phyloP scores from a whole-genome alignment of 1,139 yeast genomes.

The Suhomyces terraborum region DNA sequence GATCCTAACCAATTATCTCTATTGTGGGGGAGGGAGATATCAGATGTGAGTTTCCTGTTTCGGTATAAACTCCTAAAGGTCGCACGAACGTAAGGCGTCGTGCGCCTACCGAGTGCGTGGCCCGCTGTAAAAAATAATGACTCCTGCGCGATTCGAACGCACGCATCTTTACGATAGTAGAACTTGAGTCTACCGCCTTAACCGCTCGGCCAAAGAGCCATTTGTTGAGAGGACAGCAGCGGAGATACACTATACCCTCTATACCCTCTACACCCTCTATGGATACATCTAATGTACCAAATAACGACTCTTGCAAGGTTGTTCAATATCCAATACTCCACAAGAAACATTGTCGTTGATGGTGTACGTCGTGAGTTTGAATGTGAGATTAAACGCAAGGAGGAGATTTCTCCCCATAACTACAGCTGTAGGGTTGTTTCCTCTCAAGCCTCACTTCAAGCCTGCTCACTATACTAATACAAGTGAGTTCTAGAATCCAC shows the following conservation, averaged over 20 bases:
- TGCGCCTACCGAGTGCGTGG: not conserved
- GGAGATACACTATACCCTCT: too few relatives aligned
- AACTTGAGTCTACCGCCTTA: conserved; percentile 15
- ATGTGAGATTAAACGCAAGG: too few relatives aligned
- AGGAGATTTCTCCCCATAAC: too few relatives aligned
- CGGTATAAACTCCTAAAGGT: not conserved
- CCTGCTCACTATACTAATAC: too few relatives aligned
- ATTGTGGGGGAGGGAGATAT: not conserved
- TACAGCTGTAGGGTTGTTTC: too few relatives aligned
- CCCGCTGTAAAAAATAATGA: conserved; percentile 8
- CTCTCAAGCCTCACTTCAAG: too few relatives aligned
- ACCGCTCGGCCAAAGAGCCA: conserved; percentile 15
- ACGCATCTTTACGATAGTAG: conserved; percentile 14
- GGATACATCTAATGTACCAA: not conserved
- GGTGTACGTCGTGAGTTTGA: too few relatives aligned
- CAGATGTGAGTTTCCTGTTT: not conserved
- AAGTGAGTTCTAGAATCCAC: too few relatives aligned
- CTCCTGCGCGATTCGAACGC: conserved; percentile 15
- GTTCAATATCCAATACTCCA: too few relatives aligned
- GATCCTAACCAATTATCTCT: not conserved
- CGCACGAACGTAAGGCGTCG: not conserved
- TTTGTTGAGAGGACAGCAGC: not conserved
- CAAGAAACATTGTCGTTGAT: too few relatives aligned
- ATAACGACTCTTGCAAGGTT: too few relatives aligned
- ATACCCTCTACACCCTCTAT: too few relatives aligned